phyloP scores from a whole-genome alignment of 257 asterid genomes.

The Anisodus acutangulus region DNA sequence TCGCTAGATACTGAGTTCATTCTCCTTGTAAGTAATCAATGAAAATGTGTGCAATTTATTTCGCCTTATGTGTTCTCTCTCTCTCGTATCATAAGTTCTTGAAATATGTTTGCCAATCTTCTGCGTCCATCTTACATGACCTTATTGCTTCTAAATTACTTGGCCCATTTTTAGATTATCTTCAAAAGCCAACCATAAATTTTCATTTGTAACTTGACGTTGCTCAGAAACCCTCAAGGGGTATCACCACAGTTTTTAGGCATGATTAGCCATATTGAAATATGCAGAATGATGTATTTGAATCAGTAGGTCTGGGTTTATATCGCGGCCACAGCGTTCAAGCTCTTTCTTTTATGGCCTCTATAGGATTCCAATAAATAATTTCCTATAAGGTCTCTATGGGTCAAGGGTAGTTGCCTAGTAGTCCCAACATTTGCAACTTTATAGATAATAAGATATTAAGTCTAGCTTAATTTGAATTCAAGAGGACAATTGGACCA shows the following conservation, averaged over 20 bases:
- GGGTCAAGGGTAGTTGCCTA: neutral
- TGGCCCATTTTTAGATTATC: neutral
- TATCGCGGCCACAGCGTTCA: neutral
- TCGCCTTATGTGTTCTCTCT: neutral
- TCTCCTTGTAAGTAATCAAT: conserved; percentile 20
- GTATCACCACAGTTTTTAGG: conserved; percentile 14
- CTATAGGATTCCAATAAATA: conserved; percentile 3
- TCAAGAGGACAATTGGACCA: neutral
- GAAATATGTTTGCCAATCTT: neutral
- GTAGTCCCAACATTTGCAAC: neutral
- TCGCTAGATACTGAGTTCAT: neutral
- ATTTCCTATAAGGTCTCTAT: neutral
- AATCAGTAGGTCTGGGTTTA: neutral
- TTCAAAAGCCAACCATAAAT: neutral
- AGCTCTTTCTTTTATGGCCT: neutral
- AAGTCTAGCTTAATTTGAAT: neutral
- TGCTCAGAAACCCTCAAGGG: conserved; percentile 2
- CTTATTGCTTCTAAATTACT: neutral
- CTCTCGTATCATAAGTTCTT: conserved; percentile 14
- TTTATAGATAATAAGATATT: neutral
- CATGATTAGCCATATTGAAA: conserved; percentile 2
- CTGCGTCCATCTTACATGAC: neutral
- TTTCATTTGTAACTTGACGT: neutral
- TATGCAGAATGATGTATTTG: neutral
- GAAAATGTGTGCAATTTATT: conserved; percentile 12